These are phyloP conservation scores for Colletotrichum cuscutae DNA, from an alignment of 2,329 filamentous ascomycete genomes.

Conservation along the genomic window DNA sequence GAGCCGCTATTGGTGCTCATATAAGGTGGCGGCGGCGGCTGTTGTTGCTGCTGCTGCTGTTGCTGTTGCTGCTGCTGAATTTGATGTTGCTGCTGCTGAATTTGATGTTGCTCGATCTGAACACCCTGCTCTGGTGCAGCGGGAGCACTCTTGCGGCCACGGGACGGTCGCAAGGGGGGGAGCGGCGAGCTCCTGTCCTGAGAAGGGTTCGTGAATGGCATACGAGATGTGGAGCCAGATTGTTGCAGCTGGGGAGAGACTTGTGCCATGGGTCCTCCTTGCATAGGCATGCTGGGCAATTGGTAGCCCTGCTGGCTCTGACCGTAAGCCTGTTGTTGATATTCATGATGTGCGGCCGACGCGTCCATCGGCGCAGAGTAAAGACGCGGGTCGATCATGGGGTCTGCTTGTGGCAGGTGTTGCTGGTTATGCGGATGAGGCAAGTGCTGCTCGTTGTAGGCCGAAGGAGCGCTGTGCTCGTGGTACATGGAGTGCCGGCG, in stretches of 20 bases:
- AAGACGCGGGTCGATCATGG: slow-evolving; percentile 31
- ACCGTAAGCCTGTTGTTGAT: slow-evolving; percentile 22
- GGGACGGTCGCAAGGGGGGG: slow-evolving; percentile 32
- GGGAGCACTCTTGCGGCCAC: slow-evolving; percentile 26
- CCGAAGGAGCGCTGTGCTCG: slow-evolving; percentile 20
- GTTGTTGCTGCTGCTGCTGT: slow-evolving; percentile 27
- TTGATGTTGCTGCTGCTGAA: slow-evolving; percentile 26
- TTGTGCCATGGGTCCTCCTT: slow-evolving; percentile 21
- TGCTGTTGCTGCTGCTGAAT: slow-evolving; percentile 25
- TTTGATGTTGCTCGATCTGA: slow-evolving; percentile 17
- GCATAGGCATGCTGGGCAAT: slow-evolving; percentile 23
- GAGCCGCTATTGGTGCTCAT: slow-evolving; percentile 32
- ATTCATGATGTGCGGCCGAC: slow-evolving; percentile 23
- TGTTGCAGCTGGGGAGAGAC: slow-evolving; percentile 21
- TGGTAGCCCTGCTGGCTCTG: slow-evolving; percentile 28
- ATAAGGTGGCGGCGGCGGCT: slow-evolving; percentile 22
- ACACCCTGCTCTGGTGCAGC: slow-evolving; percentile 20
- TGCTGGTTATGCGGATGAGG: slow-evolving; percentile 25
- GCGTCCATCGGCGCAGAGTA: slow-evolving; percentile 34
- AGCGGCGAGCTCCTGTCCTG: slow-evolving; percentile 35
- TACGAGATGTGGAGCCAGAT: slow-evolving; percentile 26
- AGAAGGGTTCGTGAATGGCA: slow-evolving; percentile 35
- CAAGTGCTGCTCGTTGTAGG: slow-evolving; percentile 29
- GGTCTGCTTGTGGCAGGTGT: slow-evolving; percentile 20
- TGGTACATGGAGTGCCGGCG: slow-evolving; percentile 31